These are phyloP conservation scores for Spinellus fusiger DNA, from an alignment of 192 early-diverging fungal genomes.

Conservation along the genomic window DNA sequence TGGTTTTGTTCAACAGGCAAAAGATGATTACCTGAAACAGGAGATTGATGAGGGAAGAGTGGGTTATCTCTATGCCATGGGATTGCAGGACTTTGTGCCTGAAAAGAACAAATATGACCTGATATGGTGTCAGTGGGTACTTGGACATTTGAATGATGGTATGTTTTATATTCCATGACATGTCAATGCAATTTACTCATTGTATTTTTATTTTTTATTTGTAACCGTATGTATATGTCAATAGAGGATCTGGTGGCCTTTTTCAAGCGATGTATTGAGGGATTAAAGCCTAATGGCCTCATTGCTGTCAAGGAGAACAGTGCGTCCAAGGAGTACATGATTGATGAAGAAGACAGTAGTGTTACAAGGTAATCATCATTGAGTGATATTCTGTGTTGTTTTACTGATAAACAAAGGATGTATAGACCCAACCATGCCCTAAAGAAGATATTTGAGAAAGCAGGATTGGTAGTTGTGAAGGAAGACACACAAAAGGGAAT, in stretches of 20 bases:
- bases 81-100: constrained; percentile 80
- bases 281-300: constrained; percentile 60
- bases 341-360: constrained; percentile 83
- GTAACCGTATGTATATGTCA: background rate
- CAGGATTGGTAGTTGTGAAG: constrained; percentile 58
- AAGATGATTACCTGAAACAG: constrained; percentile 47
- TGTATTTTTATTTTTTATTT: background rate
- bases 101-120: constrained; percentile 71
- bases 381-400: background rate
- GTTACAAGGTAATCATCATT: constrained; percentile 52
- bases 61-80: constrained; percentile 60
- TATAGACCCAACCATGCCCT: constrained; percentile 49
- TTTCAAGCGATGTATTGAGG: constrained; percentile 68
- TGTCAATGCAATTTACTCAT: background rate
- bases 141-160: constrained; percentile 90
- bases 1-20: constrained; percentile 72
- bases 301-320: constrained; percentile 95
- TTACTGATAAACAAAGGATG: background rate
- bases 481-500: constrained; percentile 63
- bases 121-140: constrained; percentile 99
- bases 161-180: background rate
- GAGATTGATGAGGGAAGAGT: constrained; percentile 55
- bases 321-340: constrained; percentile 48
- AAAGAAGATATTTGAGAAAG: constrained; percentile 54
- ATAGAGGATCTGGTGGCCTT: constrained; percentile 81